phyloP scores from a whole-genome alignment of 2,329 filamentous ascomycete species.

The Alternaria sp. region DNA sequence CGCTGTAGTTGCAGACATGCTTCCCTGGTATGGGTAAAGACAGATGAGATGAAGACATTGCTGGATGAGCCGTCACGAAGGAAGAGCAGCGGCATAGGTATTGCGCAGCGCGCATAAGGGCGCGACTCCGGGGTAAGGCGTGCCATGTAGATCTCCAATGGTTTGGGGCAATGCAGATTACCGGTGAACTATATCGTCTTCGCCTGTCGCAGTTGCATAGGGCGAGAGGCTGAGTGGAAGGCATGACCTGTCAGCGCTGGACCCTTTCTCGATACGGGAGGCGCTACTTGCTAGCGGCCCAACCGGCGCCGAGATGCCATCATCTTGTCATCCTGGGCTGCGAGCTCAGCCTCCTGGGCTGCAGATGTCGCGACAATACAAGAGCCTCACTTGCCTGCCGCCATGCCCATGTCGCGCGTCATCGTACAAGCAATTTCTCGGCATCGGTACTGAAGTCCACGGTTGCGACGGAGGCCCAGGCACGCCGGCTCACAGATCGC shows the following conservation, averaged over 20 bases:
- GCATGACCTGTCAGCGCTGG: not conserved
- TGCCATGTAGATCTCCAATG: constrained; percentile 1
- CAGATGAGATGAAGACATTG: constrained; percentile 13
- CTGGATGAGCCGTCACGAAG: constrained; percentile 8
- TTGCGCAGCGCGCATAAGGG: constrained; percentile 11
- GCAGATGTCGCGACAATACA: constrained; percentile 5
- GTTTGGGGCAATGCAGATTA: constrained; percentile 9
- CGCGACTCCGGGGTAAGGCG: constrained; percentile 20
- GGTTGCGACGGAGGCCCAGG: not conserved
- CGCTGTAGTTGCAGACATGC: constrained; percentile 41
- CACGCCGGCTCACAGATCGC: constrained; percentile 2
- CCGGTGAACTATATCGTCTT: constrained; percentile 24
- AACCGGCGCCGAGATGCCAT: not conserved
- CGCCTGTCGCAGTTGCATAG: constrained; percentile 6
- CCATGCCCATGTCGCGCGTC: constrained; percentile 5
- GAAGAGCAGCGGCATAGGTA: constrained; percentile 1
- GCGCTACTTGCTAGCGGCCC: not conserved
- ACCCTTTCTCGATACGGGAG: not conserved
- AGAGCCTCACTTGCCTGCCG: constrained; percentile 19
- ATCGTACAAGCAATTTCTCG: constrained; percentile 1
- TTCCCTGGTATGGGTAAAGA: constrained; percentile 40
- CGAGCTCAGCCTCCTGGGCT: not conserved
- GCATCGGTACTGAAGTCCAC: not conserved
- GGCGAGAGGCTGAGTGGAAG: constrained; percentile 16
- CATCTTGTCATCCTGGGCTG: not conserved